A percentile compares a stretch with the other conserved stretches of the same genome.
These are phyloP conservation scores for Coemansia sp. DNA, from an alignment of 192 early-diverging fungal species.

Conservation along the genomic window DNA sequence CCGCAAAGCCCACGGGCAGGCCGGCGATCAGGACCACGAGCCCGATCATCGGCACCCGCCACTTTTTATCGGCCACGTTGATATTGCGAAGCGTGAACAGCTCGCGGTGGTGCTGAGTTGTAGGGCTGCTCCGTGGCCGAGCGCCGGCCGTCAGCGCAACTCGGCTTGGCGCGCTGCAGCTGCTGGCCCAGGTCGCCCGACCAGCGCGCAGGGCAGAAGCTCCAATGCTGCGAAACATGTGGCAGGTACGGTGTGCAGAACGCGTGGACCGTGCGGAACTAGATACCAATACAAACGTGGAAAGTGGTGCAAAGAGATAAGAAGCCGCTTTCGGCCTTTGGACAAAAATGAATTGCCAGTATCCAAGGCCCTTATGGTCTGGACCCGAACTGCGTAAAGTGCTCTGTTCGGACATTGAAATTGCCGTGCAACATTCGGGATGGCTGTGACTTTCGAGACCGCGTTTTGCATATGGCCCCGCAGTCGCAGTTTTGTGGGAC, in stretches of 20 bases:
- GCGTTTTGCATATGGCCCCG: no score
- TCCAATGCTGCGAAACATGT: not conserved
- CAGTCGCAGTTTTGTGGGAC: no score
- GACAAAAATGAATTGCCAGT: no score
- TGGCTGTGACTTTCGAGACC: no score
- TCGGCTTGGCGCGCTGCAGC: not conserved
- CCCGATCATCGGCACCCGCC: constrained; percentile 11
- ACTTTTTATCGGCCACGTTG: not conserved
- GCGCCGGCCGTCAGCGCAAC: not conserved
- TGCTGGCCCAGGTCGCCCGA: not conserved
- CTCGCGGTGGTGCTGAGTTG: constrained; percentile 5
- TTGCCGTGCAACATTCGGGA: no score
- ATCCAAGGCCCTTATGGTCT: no score
- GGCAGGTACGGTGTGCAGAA: not conserved
- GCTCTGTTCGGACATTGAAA: no score
- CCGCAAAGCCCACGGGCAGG: constrained; percentile 15
- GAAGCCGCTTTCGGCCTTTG: not conserved
- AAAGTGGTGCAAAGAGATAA: not conserved
- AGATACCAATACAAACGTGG: not conserved
- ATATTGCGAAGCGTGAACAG: constrained; percentile 2
- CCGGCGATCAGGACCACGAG: not conserved
- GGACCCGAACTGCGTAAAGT: no score
- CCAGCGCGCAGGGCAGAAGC: not conserved
- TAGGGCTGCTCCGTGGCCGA: no score
- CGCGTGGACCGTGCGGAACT: not conserved